A percentile compares a stretch with the other conserved stretches of the same genome.
phyloP scores from a whole-genome alignment of 2,329 filamentous ascomycete species.

The Bipolaris gigantea region DNA sequence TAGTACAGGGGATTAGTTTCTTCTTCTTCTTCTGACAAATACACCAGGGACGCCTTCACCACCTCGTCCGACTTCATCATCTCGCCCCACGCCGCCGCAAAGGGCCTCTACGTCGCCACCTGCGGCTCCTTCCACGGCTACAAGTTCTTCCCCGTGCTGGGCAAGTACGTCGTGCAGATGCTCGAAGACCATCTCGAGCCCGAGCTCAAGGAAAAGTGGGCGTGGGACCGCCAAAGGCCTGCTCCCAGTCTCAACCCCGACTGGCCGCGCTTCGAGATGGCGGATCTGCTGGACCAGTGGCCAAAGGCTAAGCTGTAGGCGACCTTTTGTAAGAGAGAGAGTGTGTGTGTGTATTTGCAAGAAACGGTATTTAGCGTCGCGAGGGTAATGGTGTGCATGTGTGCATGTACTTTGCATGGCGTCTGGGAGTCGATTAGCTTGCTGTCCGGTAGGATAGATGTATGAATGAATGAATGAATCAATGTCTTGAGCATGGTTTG shows the following conservation, averaged over 20 bases:
- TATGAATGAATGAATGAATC: neutral
- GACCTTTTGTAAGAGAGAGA: no score
- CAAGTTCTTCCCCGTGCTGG: constrained; percentile 62
- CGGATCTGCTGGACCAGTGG: constrained; percentile 50
- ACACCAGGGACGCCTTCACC: constrained; percentile 63
- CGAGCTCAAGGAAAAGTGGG: constrained; percentile 65
- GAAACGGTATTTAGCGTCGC: neutral
- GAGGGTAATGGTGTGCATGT: constrained; percentile 6
- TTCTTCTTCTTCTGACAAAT: no score
- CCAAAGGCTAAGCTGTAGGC: constrained; percentile 39
- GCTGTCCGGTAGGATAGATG: neutral
- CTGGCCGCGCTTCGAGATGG: constrained; percentile 62
- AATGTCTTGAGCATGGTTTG: no score
- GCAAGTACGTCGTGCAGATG: constrained; percentile 57
- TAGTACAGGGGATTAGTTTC: neutral
- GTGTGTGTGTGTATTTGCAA: neutral
- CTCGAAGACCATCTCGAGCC: constrained; percentile 46
- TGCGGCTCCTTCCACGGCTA: constrained; percentile 65
- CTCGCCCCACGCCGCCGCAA: constrained; percentile 52
- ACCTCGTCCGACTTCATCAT: constrained; percentile 60
- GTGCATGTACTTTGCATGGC: constrained; percentile 9
- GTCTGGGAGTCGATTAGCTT: neutral
- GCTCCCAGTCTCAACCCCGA: constrained; percentile 55
- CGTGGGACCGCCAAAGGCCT: constrained; percentile 61
- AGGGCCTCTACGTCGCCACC: constrained; percentile 59